Percentiles rank a stretch among this genome's conserved stretches.
Evolutionary conservation across 164 flowering plant species (phyloP).

Genomic region (Aristolochia contorta): DNA sequence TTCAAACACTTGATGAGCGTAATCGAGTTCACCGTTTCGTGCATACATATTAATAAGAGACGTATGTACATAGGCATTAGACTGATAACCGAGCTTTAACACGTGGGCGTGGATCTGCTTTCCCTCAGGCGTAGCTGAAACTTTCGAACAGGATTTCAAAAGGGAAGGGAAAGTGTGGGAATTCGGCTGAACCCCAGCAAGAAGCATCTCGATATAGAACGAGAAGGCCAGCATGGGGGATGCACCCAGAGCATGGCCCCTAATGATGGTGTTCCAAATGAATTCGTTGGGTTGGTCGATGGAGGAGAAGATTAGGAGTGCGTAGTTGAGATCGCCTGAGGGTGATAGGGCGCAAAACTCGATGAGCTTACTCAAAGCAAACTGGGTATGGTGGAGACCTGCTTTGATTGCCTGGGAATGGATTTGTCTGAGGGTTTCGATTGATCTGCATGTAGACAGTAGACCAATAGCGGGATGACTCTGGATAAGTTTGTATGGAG

Average conservation of each 20-base stretch:
- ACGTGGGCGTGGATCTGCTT: conserved; percentile 54
- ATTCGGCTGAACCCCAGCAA: conserved; percentile 43
- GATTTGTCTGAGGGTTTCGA: conserved; percentile 45
- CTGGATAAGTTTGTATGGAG: conserved; percentile 16
- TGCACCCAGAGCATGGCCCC: conserved; percentile 37
- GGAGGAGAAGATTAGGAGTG: conserved; percentile 40
- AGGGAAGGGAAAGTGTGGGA: conserved; percentile 66
- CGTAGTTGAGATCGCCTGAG: conserved; percentile 43
- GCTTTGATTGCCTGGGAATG: conserved; percentile 64
- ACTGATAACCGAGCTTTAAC: conserved; percentile 47
- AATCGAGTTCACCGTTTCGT: conserved; percentile 30
- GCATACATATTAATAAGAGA: conserved; percentile 67
- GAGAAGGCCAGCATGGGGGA: conserved; percentile 26
- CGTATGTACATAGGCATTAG: conserved; percentile 52
- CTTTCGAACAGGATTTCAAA: conserved; percentile 48
- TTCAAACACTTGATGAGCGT: conserved; percentile 57
- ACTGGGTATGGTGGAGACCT: conserved; percentile 71
- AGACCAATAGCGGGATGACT: conserved; percentile 48
- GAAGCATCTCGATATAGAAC: conserved; percentile 40
- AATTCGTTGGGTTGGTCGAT: conserved; percentile 47
- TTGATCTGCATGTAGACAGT: conserved; percentile 47
- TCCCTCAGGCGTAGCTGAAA: conserved; percentile 27
- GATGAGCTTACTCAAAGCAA: conserved; percentile 54
- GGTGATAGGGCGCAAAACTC: conserved; percentile 58
- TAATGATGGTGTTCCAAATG: conserved; percentile 60